A percentile compares a stretch with the other conserved stretches of the same genome.
Evolutionary conservation across 2,329 filamentous ascomycete species (phyloP).

Genomic region (Whalleya microplaca): DNA sequence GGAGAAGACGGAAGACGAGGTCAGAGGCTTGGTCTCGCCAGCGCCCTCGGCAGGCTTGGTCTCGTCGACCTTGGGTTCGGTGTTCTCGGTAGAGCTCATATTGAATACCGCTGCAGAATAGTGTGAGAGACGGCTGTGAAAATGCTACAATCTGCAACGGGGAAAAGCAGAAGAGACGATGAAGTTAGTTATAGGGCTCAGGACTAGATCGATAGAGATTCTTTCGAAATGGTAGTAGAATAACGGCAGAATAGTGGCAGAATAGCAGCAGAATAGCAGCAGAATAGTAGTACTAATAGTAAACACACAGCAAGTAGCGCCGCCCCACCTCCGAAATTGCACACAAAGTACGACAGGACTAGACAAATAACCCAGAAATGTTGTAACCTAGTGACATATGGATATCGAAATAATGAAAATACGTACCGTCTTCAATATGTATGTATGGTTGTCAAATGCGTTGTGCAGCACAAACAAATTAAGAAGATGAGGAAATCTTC

Average conservation of each 20-base stretch:
- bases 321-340: neutral
- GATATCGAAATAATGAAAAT: too few species aligned
- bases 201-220: neutral
- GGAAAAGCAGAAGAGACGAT: neutral
- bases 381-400: too few species aligned
- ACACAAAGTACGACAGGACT: neutral
- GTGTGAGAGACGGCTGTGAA: conserved; percentile 8
- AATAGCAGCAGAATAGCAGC: too few species aligned
- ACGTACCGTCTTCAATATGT: neutral
- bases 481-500: neutral
- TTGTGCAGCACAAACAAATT: neutral
- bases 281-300: too few species aligned
- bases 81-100: conserved; percentile 55
- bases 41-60: conserved; percentile 45
- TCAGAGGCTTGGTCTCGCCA: conserved; percentile 46
- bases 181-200: neutral
- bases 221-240: too few species aligned
- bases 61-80: conserved; percentile 60
- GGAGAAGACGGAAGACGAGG: conserved; percentile 78
- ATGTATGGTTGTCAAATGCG: neutral
- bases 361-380: too few species aligned
- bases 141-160: conserved; percentile 1
- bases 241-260: too few species aligned
- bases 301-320: neutral
- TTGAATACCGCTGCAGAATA: conserved; percentile 29